Percentiles rank a stretch among this genome's conserved stretches.
phyloP scores from a whole-genome alignment of 2,329 filamentous ascomycete species.

The Exophiala oligosperma region DNA sequence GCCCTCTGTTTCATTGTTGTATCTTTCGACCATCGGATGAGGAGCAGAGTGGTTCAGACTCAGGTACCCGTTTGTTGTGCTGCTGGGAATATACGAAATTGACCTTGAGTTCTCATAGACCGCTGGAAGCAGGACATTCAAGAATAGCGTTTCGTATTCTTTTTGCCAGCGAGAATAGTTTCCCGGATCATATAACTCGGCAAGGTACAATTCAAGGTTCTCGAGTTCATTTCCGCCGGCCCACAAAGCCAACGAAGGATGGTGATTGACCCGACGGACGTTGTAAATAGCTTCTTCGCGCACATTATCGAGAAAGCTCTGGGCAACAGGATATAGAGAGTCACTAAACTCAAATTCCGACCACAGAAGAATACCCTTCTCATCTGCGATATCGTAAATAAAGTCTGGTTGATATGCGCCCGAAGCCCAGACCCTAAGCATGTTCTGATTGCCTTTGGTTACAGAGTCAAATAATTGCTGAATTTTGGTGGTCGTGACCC shows the following conservation, averaged over 20 bases:
- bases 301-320: slow-evolving; percentile 63
- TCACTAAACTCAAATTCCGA: slow-evolving; percentile 85
- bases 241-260: slow-evolving; percentile 83
- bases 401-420: slow-evolving; percentile 75
- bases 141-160: slow-evolving; percentile 61
- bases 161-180: slow-evolving; percentile 44
- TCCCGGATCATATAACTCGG: slow-evolving; percentile 41
- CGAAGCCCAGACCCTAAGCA: slow-evolving; percentile 69
- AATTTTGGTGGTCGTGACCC: slow-evolving; percentile 55
- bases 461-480: slow-evolving; percentile 61
- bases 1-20: slow-evolving; percentile 51
- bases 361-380: slow-evolving; percentile 80
- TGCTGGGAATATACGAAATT: slow-evolving; percentile 62
- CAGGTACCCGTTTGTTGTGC: slow-evolving; percentile 60
- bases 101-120: slow-evolving; percentile 60
- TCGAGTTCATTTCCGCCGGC: slow-evolving; percentile 80
- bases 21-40: slow-evolving; percentile 57
- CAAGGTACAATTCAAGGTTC: slow-evolving; percentile 38
- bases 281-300: slow-evolving; percentile 66
- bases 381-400: slow-evolving; percentile 76
- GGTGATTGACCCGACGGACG: slow-evolving; percentile 71
- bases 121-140: slow-evolving; percentile 55
- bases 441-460: slow-evolving; percentile 61
- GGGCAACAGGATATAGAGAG: slow-evolving; percentile 70
- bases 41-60: slow-evolving; percentile 54